Evolutionary conservation across 2,329 filamentous ascomycete genomes (phyloP), one percentile per base, ranked within the genome.

Genomic region (Cucurbitaria berberidis): DNA sequence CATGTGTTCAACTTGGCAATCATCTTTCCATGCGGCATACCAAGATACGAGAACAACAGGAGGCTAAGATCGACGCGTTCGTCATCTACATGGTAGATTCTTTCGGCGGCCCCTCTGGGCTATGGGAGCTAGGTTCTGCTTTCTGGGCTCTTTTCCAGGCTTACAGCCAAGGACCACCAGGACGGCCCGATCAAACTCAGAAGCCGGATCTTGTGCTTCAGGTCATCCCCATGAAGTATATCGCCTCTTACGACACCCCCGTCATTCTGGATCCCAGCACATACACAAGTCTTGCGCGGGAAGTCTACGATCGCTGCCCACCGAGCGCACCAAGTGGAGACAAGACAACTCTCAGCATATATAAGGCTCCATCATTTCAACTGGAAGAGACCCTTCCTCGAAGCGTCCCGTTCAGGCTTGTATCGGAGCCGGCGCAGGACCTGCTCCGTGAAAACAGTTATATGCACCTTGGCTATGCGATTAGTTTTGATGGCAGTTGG

Each of bases 61-160:
- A 73, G n/a, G 70, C 81, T 53, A 91, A 88, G 61, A 83, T 66
- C 32, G 74, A 70, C 44, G 76, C 77, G 1, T 75, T 91, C 53
- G 89, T 95, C 15, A 80, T 95, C 15, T 93, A 90, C 68, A 86
- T 92, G 64, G 78, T 93, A 32, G 90, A 93, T 72, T 85, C 86
- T 0, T 86, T 89, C 2, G 80, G 84, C 15, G 81, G 83, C 40
- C 80, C 85, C 1, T 79, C 81, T 4, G 84, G 87, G 24, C 45
- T 50, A 77, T 90, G 66, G 81, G 86, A 91, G 56, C 83, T 90
- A 1, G 93, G 89, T 66, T 82, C 85, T 10, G 86, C 88, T 10
- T 93, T 93, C 69, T 87, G 89, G 72, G 80, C 84, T 34, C 83
- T 93, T 5, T 89, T 88, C 61, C 86, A 90, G 56, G 76, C 83